Conservation (phyloP, 2,329 filamentous ascomycete genomes). For the Apiospora saccharicola region DNA sequence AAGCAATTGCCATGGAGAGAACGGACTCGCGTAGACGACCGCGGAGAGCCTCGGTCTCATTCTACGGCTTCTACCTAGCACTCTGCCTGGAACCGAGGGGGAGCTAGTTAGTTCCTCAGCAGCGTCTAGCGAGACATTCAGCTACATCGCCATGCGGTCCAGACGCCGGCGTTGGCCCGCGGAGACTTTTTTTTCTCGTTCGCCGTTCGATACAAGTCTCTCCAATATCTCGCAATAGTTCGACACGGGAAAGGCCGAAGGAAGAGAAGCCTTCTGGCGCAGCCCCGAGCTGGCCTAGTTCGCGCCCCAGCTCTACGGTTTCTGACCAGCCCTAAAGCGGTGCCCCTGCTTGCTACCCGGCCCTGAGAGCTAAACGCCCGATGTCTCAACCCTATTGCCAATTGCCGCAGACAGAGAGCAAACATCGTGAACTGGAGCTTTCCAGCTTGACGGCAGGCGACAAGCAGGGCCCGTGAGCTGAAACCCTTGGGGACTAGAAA, state of each 20-base stretch:
- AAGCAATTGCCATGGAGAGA: background rate
- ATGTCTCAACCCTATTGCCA: constrained; percentile 13
- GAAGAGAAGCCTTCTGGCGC: constrained; percentile 9
- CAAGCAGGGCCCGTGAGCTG: background rate
- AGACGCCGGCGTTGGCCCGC: background rate
- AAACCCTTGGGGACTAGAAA: background rate
- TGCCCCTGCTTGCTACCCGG: constrained; percentile 4
- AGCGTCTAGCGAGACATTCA: background rate
- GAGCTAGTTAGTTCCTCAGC: background rate
- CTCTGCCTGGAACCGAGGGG: background rate
- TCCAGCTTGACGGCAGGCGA: background rate
- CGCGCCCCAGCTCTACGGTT: background rate
- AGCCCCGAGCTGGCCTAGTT: background rate
- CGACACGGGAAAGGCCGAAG: constrained; percentile 3
- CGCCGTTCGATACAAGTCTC: background rate
- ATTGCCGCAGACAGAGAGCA: background rate
- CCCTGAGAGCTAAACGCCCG: constrained; percentile 10
- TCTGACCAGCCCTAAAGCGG: background rate
- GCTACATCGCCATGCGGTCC: background rate
- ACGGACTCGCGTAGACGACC: background rate
- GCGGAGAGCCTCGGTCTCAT: background rate
- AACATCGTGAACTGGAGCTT: background rate
- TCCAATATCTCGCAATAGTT: background rate
- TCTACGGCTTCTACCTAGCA: background rate
- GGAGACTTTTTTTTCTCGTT: background rate